phyloP scores from a whole-genome alignment of 2,329 filamentous ascomycete genomes.

The Diaporthe vexans region DNA sequence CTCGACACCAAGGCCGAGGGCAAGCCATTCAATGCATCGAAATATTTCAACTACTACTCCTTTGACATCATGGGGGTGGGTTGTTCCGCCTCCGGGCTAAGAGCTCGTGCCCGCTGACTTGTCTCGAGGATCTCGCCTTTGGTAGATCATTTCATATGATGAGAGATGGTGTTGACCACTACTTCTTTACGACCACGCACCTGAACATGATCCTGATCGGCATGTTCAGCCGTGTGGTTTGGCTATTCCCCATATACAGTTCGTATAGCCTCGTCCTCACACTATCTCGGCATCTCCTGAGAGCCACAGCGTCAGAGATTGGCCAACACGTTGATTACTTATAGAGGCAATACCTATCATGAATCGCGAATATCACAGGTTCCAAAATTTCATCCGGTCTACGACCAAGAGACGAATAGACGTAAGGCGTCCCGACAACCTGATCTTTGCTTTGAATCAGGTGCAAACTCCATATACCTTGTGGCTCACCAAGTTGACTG shows the following conservation, averaged over 20 bases:
- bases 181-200: slow-evolving; percentile 47
- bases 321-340: not conserved
- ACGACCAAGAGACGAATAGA: slow-evolving; percentile 41
- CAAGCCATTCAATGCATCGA: slow-evolving; percentile 9
- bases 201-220: slow-evolving; percentile 45
- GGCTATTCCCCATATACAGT: slow-evolving; percentile 38
- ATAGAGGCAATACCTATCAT: slow-evolving; percentile 37
- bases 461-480: too few relatives aligned
- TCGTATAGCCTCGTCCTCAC: not conserved
- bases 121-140: slow-evolving; percentile 53
- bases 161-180: slow-evolving; percentile 46
- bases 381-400: slow-evolving; percentile 43
- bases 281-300: not conserved
- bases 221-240: slow-evolving; percentile 42
- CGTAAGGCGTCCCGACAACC: slow-evolving; percentile 30
- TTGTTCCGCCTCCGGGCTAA: not conserved
- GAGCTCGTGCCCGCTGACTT: not conserved
- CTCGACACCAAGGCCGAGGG: slow-evolving; percentile 26
- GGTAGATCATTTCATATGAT: slow-evolving; percentile 54
- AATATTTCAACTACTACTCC: slow-evolving; percentile 40
- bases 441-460: not conserved
- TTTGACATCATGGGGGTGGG: slow-evolving; percentile 56
- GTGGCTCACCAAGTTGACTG: not conserved
- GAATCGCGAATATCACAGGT: slow-evolving; percentile 43
- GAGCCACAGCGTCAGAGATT: not conserved